phyloP scores from a whole-genome alignment of 768 basidiomycete species.

The Astraeus odoratus region DNA sequence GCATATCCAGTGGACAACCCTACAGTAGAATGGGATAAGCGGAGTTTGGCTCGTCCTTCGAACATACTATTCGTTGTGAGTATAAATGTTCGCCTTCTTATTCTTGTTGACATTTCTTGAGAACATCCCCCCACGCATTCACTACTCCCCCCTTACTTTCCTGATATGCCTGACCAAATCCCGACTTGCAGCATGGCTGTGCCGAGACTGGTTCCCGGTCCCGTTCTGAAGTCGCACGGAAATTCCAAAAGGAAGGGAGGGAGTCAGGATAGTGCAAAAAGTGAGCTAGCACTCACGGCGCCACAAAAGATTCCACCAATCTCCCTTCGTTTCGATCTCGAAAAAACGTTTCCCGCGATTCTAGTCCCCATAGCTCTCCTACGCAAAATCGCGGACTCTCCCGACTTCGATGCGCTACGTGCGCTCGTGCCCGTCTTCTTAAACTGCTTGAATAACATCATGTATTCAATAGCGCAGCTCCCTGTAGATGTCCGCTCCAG shows the following conservation, averaged over 20 bases:
- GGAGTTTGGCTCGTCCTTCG: too few species aligned
- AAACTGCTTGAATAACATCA: constrained; percentile 20
- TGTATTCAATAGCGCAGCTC: constrained; percentile 20
- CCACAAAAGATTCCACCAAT: constrained; percentile 7
- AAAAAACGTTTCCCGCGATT: constrained; percentile 32
- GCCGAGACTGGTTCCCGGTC: neutral
- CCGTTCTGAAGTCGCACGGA: neutral
- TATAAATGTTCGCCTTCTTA: neutral
- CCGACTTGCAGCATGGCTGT: neutral
- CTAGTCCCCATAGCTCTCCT: constrained; percentile 24
- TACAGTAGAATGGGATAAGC: too few species aligned
- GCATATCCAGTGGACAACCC: too few species aligned
- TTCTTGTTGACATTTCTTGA: neutral
- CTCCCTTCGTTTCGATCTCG: constrained; percentile 23
- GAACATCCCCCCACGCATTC: too few species aligned
- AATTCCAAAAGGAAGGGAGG: constrained; percentile 4
- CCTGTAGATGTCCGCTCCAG: constrained; percentile 15
- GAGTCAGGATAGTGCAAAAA: constrained; percentile 19
- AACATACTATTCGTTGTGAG: too few species aligned
- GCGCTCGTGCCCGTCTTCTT: constrained; percentile 21
- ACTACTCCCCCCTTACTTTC: too few species aligned
- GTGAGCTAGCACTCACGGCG: constrained; percentile 20
- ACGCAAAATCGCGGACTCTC: constrained; percentile 14
- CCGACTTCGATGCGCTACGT: constrained; percentile 22
- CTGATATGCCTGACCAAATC: too few species aligned